These are phyloP conservation scores for Apiotrichum laibachii DNA, from an alignment of 1,284 basidiomycete genomes.

Conservation along the genomic window DNA sequence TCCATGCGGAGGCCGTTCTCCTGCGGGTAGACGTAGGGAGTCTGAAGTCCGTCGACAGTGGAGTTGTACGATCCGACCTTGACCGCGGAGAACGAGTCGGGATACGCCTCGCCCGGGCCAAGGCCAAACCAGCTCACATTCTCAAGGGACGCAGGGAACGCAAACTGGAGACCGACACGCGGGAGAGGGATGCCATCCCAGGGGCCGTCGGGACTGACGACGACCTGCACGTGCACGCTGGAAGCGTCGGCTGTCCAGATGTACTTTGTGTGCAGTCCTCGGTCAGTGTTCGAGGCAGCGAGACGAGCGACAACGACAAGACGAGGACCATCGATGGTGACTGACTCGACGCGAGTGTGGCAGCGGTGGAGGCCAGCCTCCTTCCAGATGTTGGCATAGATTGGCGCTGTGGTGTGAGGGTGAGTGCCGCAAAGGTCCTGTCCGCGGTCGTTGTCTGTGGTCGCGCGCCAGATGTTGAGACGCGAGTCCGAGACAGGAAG, in stretches of 20 bases:
- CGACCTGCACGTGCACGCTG: constrained; percentile 13
- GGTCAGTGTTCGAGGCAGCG: too few species aligned
- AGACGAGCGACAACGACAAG: too few species aligned
- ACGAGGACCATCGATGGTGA: too few species aligned
- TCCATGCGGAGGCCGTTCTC: constrained; percentile 23
- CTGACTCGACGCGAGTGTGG: too few species aligned
- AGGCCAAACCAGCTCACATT: constrained; percentile 16
- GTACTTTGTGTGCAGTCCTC: constrained; percentile 10
- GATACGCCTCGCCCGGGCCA: constrained; percentile 23
- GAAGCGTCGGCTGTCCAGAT: constrained; percentile 1
- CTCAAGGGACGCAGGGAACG: too few species aligned
- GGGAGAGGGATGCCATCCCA: constrained; percentile 6
- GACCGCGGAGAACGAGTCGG: constrained; percentile 14
- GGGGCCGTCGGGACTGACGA: constrained; percentile 17
- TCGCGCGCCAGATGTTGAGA: constrained; percentile 27
- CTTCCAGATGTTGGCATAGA: constrained; percentile 5
- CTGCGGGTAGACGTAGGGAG: constrained; percentile 26
- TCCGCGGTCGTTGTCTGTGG: constrained; percentile 27
- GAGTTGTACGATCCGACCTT: constrained; percentile 12
- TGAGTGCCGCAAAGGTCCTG: background rate
- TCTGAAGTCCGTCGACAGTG: constrained; percentile 23
- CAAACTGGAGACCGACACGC: background rate
- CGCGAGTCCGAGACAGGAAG: constrained; percentile 1
- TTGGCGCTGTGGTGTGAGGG: background rate
- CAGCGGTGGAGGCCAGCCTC: constrained; percentile 17